phyloP scores from a whole-genome alignment of 2,329 filamentous ascomycete genomes.

The Botrytis aclada region DNA sequence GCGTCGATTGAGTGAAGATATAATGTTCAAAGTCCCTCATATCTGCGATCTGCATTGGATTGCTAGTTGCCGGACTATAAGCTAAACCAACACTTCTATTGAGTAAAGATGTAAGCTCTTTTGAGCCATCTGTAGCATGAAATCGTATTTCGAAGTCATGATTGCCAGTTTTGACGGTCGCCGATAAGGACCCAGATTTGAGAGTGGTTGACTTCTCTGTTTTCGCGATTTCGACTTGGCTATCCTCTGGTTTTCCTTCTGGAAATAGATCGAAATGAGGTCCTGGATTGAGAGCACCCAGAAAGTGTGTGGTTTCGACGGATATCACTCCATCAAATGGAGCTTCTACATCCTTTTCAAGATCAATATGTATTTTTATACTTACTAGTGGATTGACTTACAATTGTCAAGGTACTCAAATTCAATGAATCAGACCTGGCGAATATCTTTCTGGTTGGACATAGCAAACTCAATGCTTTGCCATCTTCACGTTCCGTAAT shows the following conservation, averaged over 20 bases:
- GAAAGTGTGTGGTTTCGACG: slow-evolving; percentile 56
- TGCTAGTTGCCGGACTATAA: slow-evolving; percentile 52
- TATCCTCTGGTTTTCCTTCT: slow-evolving; percentile 45
- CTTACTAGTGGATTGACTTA: slow-evolving; percentile 30
- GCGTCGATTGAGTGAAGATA: slow-evolving; percentile 54
- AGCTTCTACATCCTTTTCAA: slow-evolving; percentile 50
- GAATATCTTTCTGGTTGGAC: slow-evolving; percentile 54
- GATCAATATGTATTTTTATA: slow-evolving; percentile 15
- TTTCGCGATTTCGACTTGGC: slow-evolving; percentile 42
- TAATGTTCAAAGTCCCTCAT: slow-evolving; percentile 53
- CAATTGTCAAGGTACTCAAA: slow-evolving; percentile 51
- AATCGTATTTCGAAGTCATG: slow-evolving; percentile 57
- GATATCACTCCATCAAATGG: slow-evolving; percentile 58
- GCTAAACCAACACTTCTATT: slow-evolving; percentile 56
- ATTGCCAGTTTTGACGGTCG: slow-evolving; percentile 47
- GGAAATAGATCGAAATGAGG: slow-evolving; percentile 59
- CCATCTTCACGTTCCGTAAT: slow-evolving; percentile 44
- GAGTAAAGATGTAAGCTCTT: slow-evolving; percentile 53
- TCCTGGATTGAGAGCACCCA: slow-evolving; percentile 49
- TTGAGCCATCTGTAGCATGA: slow-evolving; percentile 48
- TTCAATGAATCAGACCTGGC: slow-evolving; percentile 56
- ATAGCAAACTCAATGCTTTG: slow-evolving; percentile 52
- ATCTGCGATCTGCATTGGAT: slow-evolving; percentile 52
- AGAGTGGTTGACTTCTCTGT: slow-evolving; percentile 47
- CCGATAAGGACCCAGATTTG: slow-evolving; percentile 50